Evolutionary conservation across 106 monocot genomes (phyloP).

Genomic region (Apostasia ramifera): DNA sequence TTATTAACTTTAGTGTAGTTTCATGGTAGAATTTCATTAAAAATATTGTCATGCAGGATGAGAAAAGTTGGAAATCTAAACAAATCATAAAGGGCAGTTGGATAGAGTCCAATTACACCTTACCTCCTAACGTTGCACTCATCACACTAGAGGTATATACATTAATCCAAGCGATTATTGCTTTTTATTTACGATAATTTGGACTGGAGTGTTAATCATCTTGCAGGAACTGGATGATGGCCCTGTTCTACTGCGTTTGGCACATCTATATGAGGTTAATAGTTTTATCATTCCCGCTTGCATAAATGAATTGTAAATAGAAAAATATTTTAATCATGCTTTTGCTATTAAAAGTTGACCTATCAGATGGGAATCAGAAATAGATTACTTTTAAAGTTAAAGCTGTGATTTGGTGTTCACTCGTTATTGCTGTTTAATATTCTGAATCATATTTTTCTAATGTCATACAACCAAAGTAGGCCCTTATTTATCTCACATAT

Average conservation of each 20-base stretch:
- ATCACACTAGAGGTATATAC: slow-evolving; percentile 61
- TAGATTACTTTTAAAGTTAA: no score
- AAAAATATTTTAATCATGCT: neutral
- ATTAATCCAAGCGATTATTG: neutral
- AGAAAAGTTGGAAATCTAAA: slow-evolving; percentile 53
- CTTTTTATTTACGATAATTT: neutral
- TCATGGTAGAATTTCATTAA: slow-evolving; percentile 1
- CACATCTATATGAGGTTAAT: slow-evolving; percentile 75
- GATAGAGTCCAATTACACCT: slow-evolving; percentile 50
- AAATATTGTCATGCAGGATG: slow-evolving; percentile 26
- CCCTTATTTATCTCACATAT: neutral
- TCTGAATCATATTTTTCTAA: neutral
- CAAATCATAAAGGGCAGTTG: slow-evolving; percentile 20
- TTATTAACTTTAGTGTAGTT: neutral
- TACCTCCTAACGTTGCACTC: slow-evolving; percentile 76
- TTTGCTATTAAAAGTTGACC: neutral
- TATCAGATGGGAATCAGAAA: no score
- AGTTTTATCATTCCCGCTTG: neutral
- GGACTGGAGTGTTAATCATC: neutral
- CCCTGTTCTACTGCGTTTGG: slow-evolving; percentile 56
- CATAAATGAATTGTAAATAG: neutral
- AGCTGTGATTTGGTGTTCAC: no score
- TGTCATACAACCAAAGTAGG: no score
- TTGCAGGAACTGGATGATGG: slow-evolving; percentile 68
- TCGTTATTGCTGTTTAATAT: neutral